phyloP scores from a whole-genome alignment of 129 eudicot genomes.

The Artemisia tridentata region DNA sequence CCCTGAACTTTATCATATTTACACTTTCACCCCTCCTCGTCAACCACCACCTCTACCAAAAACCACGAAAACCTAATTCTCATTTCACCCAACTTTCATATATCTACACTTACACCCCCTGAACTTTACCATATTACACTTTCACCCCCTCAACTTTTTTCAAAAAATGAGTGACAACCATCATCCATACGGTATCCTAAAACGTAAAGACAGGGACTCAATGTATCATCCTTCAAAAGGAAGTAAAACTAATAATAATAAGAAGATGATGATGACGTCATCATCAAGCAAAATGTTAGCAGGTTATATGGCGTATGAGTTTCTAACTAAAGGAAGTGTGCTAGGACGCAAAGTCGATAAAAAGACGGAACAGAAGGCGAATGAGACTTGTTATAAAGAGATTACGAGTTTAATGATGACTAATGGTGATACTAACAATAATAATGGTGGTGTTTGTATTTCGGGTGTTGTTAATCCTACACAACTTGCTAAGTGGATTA shows the following conservation, averaged over 20 bases:
- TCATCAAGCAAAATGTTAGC: conserved; percentile 48
- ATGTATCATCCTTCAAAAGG: too few species aligned
- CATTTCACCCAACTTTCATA: too few species aligned
- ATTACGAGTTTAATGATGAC: conserved; percentile 42
- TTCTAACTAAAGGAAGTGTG: conserved; percentile 50
- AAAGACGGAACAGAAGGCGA: background rate
- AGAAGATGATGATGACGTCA: background rate
- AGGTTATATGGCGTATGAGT: conserved; percentile 73
- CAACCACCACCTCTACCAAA: too few species aligned
- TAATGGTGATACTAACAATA: background rate
- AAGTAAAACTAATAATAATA: background rate
- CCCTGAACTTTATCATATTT: background rate
- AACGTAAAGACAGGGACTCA: too few species aligned
- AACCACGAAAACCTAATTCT: too few species aligned
- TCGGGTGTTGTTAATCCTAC: conserved; percentile 70
- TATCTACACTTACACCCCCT: background rate
- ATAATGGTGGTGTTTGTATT: conserved; percentile 39
- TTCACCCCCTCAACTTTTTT: background rate
- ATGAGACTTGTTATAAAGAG: conserved; percentile 47
- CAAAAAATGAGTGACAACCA: too few species aligned
- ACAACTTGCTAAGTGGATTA: conserved; percentile 57
- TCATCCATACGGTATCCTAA: too few species aligned
- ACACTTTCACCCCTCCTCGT: conserved; percentile 9
- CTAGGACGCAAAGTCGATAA: conserved; percentile 28
- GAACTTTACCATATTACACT: background rate